A percentile compares a stretch with the other conserved stretches of the same genome.
These are phyloP conservation scores for Aspergillus fijiensis DNA, from an alignment of 2,329 filamentous ascomycete genomes.

Conservation along the genomic window DNA sequence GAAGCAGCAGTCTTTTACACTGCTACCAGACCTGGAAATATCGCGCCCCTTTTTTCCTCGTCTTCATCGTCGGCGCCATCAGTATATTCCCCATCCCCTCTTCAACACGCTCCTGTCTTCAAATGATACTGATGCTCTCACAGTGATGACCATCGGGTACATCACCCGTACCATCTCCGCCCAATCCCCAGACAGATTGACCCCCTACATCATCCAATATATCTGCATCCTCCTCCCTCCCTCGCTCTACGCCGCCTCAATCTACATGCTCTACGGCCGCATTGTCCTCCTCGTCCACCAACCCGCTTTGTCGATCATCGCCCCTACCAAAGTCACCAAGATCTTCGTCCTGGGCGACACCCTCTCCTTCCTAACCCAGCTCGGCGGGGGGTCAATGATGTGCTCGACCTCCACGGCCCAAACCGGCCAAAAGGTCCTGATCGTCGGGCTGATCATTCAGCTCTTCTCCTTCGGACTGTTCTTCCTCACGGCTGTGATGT, in stretches of 20 bases:
- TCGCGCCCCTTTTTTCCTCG: background rate
- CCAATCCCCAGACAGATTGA: background rate
- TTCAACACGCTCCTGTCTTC: accelerated
- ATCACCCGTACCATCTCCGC: background rate
- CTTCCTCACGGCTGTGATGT: no score
- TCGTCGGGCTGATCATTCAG: no score
- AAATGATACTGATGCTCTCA: background rate
- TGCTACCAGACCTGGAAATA: background rate
- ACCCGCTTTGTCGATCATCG: constrained; percentile 6
- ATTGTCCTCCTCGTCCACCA: constrained; percentile 7
- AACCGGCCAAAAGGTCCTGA: no score
- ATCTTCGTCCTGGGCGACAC: constrained; percentile 8
- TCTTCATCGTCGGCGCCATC: background rate
- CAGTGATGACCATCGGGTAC: background rate
- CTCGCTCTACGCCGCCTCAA: constrained; percentile 26
- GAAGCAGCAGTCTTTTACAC: background rate
- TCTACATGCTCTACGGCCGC: constrained; percentile 19
- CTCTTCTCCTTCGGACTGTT: no score
- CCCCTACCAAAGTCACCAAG: constrained; percentile 7
- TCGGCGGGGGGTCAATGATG: constrained; percentile 4
- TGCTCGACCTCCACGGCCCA: no score
- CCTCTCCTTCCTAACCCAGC: constrained; percentile 6
- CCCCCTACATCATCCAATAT: constrained; percentile 6
- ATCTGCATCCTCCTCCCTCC: constrained; percentile 16
- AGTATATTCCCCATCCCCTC: background rate